Base-by-base conservation (phyloP, 164 flowering plant genomes). In the Brasenia schreberi region DNA sequence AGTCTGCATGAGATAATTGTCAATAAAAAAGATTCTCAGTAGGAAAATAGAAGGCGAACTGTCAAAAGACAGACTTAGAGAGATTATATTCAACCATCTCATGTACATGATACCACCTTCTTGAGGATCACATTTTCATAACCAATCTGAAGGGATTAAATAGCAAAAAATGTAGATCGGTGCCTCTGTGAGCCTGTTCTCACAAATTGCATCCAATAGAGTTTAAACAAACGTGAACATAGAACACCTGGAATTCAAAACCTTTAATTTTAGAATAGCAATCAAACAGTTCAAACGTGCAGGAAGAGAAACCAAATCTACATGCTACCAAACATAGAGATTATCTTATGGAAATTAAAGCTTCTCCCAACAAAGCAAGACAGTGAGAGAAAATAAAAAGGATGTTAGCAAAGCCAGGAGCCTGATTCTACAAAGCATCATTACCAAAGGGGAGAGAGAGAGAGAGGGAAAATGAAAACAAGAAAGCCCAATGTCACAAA, bases 61-160 rank as follows among this genome's bases (percentile, higher is more conserved):
- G 62, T 42, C 42, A 7, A 19, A 9, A 60, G 49, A 68, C 74
- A 49, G 16, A 9, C 16, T 9, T 14, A 9, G 10, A 49, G 16
- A 49, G 16, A 14, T 49, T 14, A 49, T 33, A 33, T 33, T 49
- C 56, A 49, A 49, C 12, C 16, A 49, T 5, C 5, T 49, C 4
- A 9, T 5, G 56, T 14, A 49, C 16, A 5, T 33, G 16, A 9
- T 9, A 14, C 71, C 63, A 65, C 82, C 80, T 71, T 65, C 71
- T 70, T 81, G 61, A 77, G 75, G 0, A 84, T 79, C 65, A 88
- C 72, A 7, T 70, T 43, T 5, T 70, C 33, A 42, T 83, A 76
- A 45, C 97, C 97, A 66, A 73, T 77, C 64, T 88, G 81, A 4
- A 91, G 83, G 61, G 82, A 83, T n/a, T n/a, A 49, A 49, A 49